Evolutionary conservation across 176 grass and related monocot genomes (phyloP), one percentile per base, ranked within the genome.

Genomic region (Thalia dealbata): DNA sequence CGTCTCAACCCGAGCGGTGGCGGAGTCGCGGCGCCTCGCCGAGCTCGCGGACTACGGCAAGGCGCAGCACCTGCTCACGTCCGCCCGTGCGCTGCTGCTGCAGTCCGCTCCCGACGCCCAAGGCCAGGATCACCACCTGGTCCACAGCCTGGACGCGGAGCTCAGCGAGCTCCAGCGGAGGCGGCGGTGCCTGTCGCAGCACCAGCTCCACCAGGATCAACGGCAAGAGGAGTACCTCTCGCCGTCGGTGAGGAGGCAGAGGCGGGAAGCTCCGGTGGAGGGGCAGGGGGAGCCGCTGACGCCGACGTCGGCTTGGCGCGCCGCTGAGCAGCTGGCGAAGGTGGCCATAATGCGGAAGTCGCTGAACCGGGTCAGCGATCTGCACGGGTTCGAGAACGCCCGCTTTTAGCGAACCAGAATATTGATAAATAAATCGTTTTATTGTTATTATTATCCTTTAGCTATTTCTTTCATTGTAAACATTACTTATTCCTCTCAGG

Each of bases 351-450:
- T 88, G 90, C 78, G 87, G 12, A 99, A 99, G 52, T 93, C 90
- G 0, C 78, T 99, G 83, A 99, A 93, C 80, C 74, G 95, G 55
- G 95, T 88, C 4, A 82, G 95, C 64, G 95, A 99, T 56, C 83
- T 99, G 0, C 95, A 99, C 28, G 95, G 95, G 3, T 99, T 99
- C 75, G 95, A 99, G 87, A 93, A 99, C 83, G 95, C 95, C 28
- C 76, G 95, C 19, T 99, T 99, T 81, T 99, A 22, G 21, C 45
- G 3, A 6, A 68, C 19, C 65, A 18, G 21, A 35, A 65, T 22
- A 0, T 3, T 3, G 2, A 18, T 65, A 65, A 28, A 65, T 65
- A 30, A 19, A 61, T 61, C 21, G n/a, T 21, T 58, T 22, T 21
- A 58, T 22, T n/a, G 13, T 7, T 23, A 30, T 65, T 65, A 12